These are phyloP conservation scores for Solanum peruvianum DNA, from an alignment of 257 asterid species.

Conservation along the genomic window DNA sequence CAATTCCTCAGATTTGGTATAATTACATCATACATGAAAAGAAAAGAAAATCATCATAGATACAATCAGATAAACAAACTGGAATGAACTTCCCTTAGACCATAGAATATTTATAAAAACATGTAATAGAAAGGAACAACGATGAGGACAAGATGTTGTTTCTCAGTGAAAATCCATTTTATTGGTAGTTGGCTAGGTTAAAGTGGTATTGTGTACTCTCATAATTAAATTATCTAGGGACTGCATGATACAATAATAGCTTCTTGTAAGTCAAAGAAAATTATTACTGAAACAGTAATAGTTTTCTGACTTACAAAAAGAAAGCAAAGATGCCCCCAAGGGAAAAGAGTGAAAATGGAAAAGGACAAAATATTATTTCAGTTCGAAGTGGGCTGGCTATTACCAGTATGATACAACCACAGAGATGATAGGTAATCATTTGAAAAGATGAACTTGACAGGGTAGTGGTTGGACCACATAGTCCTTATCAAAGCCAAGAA, in stretches of 20 bases:
- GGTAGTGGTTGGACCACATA: neutral
- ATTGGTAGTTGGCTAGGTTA: neutral
- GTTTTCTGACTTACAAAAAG: neutral
- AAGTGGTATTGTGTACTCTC: neutral
- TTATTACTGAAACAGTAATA: neutral
- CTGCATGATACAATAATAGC: neutral
- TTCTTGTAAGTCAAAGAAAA: neutral
- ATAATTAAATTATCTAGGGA: neutral
- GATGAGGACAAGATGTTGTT: neutral
- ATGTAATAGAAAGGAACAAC: neutral
- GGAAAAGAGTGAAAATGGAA: neutral
- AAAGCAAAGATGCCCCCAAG: neutral
- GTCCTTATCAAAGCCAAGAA: neutral
- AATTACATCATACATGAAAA: neutral
- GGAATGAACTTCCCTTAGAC: neutral
- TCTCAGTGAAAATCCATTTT: neutral
- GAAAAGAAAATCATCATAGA: neutral
- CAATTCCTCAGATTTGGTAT: neutral
- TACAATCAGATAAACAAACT: neutral
- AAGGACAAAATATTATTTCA: neutral
- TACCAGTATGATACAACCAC: neutral
- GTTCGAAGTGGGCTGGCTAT: neutral
- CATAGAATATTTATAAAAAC: neutral
- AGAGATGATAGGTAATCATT: neutral
- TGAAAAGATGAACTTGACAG: neutral